phyloP scores from a whole-genome alignment of 345 rosid species.

The Noccaea bulbosa region DNA sequence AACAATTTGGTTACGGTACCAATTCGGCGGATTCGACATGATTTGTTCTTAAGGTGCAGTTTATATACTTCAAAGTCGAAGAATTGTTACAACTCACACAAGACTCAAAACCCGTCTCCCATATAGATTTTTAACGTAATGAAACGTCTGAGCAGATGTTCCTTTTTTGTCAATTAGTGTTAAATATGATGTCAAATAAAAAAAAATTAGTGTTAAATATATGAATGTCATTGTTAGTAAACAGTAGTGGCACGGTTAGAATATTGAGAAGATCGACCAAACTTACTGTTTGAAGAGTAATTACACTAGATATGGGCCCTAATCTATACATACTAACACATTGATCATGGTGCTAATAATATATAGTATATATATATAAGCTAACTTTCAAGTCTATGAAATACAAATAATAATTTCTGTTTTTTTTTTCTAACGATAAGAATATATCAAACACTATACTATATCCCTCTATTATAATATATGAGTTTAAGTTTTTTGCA shows the following conservation, averaged over 20 bases:
- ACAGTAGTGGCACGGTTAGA: slow-evolving; percentile 14
- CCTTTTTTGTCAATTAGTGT: slow-evolving; percentile 12
- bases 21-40: neutral
- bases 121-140: too few species aligned
- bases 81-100: neutral
- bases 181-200: too few species aligned
- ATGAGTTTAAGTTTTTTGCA: too few species aligned
- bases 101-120: too few species aligned
- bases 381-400: neutral
- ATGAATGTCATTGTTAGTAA: neutral
- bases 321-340: slow-evolving; percentile 24
- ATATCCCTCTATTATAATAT: too few species aligned
- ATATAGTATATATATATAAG: too few species aligned
- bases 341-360: slow-evolving; percentile 18
- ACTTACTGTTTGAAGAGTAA: slow-evolving; percentile 40
- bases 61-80: neutral
- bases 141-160: neutral
- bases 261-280: slow-evolving; percentile 14
- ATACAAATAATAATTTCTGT: too few species aligned
- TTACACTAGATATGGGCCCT: slow-evolving; percentile 32
- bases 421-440: too few species aligned
- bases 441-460: too few species aligned
- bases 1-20: neutral
- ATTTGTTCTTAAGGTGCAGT: neutral
- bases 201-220: slow-evolving; percentile 7